Percentiles rank a stretch among this genome's conserved stretches.
phyloP scores from a whole-genome alignment of 148 eudicot species.

The Arbutus unedo region DNA sequence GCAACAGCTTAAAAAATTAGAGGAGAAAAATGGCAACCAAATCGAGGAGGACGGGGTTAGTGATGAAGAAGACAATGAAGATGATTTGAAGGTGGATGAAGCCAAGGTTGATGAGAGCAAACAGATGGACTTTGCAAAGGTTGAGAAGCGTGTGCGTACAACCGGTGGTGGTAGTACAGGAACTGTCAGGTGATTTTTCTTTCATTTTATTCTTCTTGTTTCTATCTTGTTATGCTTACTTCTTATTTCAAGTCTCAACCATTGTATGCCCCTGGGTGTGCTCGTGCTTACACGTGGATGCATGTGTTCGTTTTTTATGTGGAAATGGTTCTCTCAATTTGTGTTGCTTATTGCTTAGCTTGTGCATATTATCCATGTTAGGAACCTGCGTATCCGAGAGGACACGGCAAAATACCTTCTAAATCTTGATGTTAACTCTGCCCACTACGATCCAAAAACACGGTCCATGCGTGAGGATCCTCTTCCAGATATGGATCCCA shows the following conservation, averaged over 20 bases:
- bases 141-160: conserved; percentile 98
- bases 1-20: conserved; percentile 77
- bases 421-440: conserved; percentile 85
- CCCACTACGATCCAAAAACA: conserved; percentile 89
- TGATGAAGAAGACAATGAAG: conserved; percentile 77
- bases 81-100: conserved; percentile 80
- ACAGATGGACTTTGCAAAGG: conserved; percentile 96
- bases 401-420: conserved; percentile 93
- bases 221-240: background rate
- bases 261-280: background rate
- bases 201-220: background rate
- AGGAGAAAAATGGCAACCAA: conserved; percentile 70
- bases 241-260: background rate
- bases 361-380: conserved; percentile 18
- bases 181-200: conserved; percentile 64
- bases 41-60: conserved; percentile 53
- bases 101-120: conserved; percentile 97
- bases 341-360: background rate
- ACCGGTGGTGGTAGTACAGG: conserved; percentile 99
- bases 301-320: conserved; percentile 3
- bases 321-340: background rate
- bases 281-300: background rate
- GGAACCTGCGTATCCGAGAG: conserved; percentile 92
- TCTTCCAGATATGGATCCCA: conserved; percentile 92
- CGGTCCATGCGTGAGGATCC: conserved; percentile 99